Evolutionary conservation across 345 rosid genomes (phyloP).

Genomic region (Pistacia integerrima): DNA sequence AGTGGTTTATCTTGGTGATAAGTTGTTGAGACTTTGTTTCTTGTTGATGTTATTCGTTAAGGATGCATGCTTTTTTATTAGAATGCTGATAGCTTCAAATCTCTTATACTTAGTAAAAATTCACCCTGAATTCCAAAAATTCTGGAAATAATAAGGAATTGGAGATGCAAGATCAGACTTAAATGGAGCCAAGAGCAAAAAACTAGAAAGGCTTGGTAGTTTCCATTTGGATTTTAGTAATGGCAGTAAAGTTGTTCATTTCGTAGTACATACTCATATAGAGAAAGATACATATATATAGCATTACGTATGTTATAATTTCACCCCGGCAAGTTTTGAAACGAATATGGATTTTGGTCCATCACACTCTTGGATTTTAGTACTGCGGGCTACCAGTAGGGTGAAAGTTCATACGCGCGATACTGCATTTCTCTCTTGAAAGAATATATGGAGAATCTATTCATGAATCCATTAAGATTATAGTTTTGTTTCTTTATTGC

Average conservation of each 20-base stretch:
- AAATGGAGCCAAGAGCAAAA: not conserved
- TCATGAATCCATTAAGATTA: not conserved
- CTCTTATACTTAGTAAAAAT: not conserved
- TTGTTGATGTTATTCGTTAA: slow-evolving; percentile 4
- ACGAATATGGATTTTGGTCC: not conserved
- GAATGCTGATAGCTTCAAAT: not conserved
- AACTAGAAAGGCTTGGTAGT: not conserved
- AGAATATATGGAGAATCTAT: too few relatives aligned
- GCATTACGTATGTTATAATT: slow-evolving; percentile 3
- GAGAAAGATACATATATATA: not conserved
- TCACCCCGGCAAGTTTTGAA: not conserved
- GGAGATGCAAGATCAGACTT: not conserved
- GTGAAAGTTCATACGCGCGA: not conserved
- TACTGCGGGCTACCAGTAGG: not conserved
- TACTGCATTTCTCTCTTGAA: too few relatives aligned
- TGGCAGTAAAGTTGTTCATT: slow-evolving; percentile 10
- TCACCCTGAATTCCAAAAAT: not conserved
- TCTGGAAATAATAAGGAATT: not conserved
- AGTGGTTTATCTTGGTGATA: slow-evolving; percentile 13
- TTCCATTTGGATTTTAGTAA: slow-evolving; percentile 21
- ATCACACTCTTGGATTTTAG: not conserved
- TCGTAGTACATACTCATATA: not conserved
- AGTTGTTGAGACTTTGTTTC: slow-evolving; percentile 14
- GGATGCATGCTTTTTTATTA: not conserved
- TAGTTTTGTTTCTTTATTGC: not conserved